These are phyloP conservation scores for Scheffersomyces titani DNA, from an alignment of 1,139 yeast species.

Conservation along the genomic window DNA sequence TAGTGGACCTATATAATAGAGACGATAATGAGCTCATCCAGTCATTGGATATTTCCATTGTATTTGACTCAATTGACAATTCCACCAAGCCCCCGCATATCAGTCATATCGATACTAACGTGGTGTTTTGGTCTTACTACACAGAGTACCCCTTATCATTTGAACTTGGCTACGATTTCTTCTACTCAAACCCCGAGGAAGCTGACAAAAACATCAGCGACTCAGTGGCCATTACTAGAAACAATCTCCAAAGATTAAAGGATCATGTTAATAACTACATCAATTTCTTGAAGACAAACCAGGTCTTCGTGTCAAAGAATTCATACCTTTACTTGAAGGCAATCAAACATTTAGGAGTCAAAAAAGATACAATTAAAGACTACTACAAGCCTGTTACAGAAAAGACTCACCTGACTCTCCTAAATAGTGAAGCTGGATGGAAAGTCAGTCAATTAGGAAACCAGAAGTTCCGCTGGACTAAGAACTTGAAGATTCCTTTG, in stretches of 20 bases:
- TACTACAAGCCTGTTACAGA: slow-evolving; percentile 32
- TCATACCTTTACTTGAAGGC: slow-evolving; percentile 42
- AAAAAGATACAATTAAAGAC: slow-evolving; percentile 43
- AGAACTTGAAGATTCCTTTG: slow-evolving; percentile 32
- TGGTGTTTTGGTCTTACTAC: slow-evolving; percentile 45
- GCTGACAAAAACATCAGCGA: slow-evolving; percentile 9
- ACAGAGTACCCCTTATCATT: slow-evolving; percentile 47
- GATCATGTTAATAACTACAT: slow-evolving; percentile 36
- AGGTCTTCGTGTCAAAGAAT: slow-evolving; percentile 33
- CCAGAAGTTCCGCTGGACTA: slow-evolving; percentile 28
- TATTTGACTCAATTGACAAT: slow-evolving; percentile 24
- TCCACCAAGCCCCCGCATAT: slow-evolving; percentile 33
- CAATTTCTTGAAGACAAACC: slow-evolving; percentile 34
- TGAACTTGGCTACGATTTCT: slow-evolving; percentile 43
- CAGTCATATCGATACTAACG: slow-evolving; percentile 33
- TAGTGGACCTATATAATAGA: slow-evolving; percentile 36
- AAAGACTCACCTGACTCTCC: slow-evolving; percentile 21
- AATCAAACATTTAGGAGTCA: slow-evolving; percentile 39
- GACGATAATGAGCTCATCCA: slow-evolving; percentile 22
- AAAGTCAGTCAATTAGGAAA: slow-evolving; percentile 18
- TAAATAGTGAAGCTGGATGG: slow-evolving; percentile 32
- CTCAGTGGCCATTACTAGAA: slow-evolving; percentile 31
- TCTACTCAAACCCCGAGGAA: slow-evolving; percentile 31
- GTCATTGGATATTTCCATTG: slow-evolving; percentile 27
- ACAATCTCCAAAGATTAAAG: slow-evolving; percentile 38